phyloP scores from a whole-genome alignment of 106 monocot genomes.

The Xerophyta viscosa region DNA sequence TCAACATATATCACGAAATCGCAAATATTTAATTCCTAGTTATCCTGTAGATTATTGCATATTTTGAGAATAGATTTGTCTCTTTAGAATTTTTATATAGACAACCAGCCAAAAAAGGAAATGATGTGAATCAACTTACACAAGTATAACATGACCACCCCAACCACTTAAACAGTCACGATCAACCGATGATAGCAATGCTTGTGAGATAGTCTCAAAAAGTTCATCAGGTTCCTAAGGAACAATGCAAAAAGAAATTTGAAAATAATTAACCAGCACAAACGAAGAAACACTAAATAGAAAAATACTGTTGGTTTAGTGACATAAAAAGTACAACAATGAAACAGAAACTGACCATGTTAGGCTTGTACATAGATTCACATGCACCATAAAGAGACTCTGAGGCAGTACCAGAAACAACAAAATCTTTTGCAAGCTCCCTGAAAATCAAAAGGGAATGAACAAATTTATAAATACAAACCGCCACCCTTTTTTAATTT shows the following conservation, averaged over 20 bases:
- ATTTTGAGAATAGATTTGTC: too few species aligned
- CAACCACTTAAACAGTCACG: slow-evolving; percentile 97
- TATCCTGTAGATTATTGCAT: too few species aligned
- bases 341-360: slow-evolving; percentile 92
- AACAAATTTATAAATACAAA: not conserved
- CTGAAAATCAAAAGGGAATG: slow-evolving; percentile 17
- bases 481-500: too few species aligned
- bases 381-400: slow-evolving; percentile 99
- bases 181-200: slow-evolving; percentile 74
- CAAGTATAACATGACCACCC: slow-evolving; percentile 85
- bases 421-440: slow-evolving; percentile 98
- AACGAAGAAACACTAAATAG: not conserved
- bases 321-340: too few species aligned
- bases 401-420: slow-evolving; percentile 87
- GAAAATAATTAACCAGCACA: not conserved
- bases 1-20: too few species aligned
- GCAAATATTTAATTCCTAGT: too few species aligned
- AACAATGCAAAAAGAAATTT: slow-evolving; percentile 1
- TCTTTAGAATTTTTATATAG: too few species aligned
- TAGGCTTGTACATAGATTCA: slow-evolving; percentile 95
- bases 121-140: slow-evolving; percentile 59
- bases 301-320: too few species aligned
- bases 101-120: too few species aligned
- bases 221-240: slow-evolving; percentile 88
- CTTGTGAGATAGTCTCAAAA: slow-evolving; percentile 93